Evolutionary conservation across 2,329 filamentous ascomycete species (phyloP).

Genomic region (Aureobasidium namibiae): DNA sequence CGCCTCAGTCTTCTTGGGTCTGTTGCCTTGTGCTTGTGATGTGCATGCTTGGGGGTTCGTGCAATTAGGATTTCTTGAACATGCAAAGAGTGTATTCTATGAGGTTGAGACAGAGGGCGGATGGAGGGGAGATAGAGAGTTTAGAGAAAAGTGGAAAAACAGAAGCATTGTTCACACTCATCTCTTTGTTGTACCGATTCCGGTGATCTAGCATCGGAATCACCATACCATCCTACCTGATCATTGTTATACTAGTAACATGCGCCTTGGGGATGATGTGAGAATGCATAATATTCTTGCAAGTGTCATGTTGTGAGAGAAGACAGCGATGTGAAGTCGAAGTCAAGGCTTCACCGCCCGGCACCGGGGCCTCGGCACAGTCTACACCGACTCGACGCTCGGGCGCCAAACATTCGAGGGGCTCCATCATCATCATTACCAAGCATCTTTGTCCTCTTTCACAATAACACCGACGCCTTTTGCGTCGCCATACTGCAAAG

Average conservation of each 20-base stretch:
- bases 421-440: not conserved
- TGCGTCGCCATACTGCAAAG: not conserved
- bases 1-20: too few species aligned
- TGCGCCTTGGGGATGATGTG: not conserved
- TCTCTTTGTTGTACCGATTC: not conserved
- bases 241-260: not conserved
- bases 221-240: not conserved
- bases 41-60: too few species aligned
- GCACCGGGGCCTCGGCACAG: not conserved
- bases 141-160: not conserved
- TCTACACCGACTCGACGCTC: not conserved
- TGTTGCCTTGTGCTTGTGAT: too few species aligned
- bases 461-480: not conserved
- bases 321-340: not conserved
- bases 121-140: not conserved
- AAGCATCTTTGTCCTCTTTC: not conserved
- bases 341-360: not conserved
- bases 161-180: not conserved
- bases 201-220: not conserved
- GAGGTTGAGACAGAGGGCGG: not conserved
- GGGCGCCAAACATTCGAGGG: not conserved
- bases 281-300: not conserved
- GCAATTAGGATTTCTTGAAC: too few species aligned
- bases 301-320: not conserved
- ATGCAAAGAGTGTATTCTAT: not conserved